These are phyloP conservation scores for Rickenella mellea DNA, from an alignment of 768 basidiomycete genomes.

Conservation along the genomic window DNA sequence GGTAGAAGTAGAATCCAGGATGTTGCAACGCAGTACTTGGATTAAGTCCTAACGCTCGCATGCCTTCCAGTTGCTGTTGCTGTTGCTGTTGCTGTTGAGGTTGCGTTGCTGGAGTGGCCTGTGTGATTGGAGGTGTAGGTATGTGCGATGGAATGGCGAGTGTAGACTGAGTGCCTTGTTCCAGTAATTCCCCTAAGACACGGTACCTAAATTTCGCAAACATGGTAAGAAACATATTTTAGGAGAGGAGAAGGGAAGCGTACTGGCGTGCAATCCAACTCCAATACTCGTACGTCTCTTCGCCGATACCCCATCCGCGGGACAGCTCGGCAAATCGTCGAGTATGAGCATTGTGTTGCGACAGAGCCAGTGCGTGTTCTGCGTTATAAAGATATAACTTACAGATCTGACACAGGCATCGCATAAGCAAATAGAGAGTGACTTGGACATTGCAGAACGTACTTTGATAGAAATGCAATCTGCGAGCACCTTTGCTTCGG, in stretches of 20 bases:
- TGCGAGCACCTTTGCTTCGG: conserved; percentile 93
- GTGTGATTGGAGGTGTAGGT: conserved; percentile 25
- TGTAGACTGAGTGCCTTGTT: conserved; percentile 62
- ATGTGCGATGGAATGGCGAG: conserved; percentile 53
- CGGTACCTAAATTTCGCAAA: conserved; percentile 52
- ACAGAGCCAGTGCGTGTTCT: conserved; percentile 71
- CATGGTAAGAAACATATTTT: not conserved
- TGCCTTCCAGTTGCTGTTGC: conserved; percentile 42
- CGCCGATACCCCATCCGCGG: conserved; percentile 90
- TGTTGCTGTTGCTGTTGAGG: conserved; percentile 18
- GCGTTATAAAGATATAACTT: conserved; percentile 89
- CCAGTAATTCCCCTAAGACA: conserved; percentile 82
- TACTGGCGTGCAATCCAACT: conserved; percentile 92
- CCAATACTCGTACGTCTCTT: conserved; percentile 96
- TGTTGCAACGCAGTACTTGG: conserved; percentile 81
- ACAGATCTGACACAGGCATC: conserved; percentile 54
- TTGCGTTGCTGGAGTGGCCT: conserved; percentile 16
- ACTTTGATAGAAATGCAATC: conserved; percentile 92
- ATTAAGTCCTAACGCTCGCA: conserved; percentile 60
- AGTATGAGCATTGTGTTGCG: conserved; percentile 79
- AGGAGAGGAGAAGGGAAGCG: not conserved
- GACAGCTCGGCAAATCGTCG: conserved; percentile 73
- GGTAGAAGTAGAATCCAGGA: conserved; percentile 87
- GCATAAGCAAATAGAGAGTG: not conserved
- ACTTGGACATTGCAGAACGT: conserved; percentile 5